Evolutionary conservation across 495 filamentous ascomycete genomes (phyloP).

Genomic region (Usnea hakonensis): DNA sequence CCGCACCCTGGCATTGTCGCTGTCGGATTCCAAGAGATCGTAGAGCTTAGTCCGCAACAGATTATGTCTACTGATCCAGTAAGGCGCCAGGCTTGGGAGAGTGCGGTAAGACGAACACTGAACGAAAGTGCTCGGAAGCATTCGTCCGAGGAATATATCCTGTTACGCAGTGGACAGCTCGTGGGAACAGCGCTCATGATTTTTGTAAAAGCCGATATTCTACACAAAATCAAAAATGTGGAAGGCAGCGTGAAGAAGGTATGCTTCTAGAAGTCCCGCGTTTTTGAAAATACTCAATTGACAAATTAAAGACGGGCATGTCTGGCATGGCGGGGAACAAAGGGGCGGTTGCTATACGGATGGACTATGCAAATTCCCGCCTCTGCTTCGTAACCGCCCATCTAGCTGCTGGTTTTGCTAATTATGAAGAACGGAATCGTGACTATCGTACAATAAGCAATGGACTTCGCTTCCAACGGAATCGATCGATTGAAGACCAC

Average conservation of each 20-base stretch:
- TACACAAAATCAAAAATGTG: constrained; percentile 85
- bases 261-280: constrained; percentile 10
- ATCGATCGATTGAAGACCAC: constrained; percentile 83
- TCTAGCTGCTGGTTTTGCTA: constrained; percentile 91
- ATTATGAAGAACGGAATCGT: constrained; percentile 90
- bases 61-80: constrained; percentile 97
- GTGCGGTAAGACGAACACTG: constrained; percentile 65
- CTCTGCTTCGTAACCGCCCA: constrained; percentile 96
- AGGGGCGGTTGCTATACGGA: constrained; percentile 90
- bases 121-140: constrained; percentile 57
- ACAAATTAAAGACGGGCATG: constrained; percentile 63
- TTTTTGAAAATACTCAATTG: constrained; percentile 7
- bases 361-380: constrained; percentile 89
- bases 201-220: constrained; percentile 69
- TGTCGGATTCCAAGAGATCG: constrained; percentile 95
- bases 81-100: constrained; percentile 78
- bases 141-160: constrained; percentile 70
- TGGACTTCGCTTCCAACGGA: constrained; percentile 83
- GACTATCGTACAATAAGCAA: constrained; percentile 87
- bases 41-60: constrained; percentile 91
- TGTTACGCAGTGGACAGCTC: constrained; percentile 85
- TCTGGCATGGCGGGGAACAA: constrained; percentile 98
- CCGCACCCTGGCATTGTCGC: constrained; percentile 70
- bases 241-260: constrained; percentile 91
- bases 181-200: constrained; percentile 90